Base-by-base conservation (phyloP, 371 early-diverging fungal species). In the Mucor indicus region DNA sequence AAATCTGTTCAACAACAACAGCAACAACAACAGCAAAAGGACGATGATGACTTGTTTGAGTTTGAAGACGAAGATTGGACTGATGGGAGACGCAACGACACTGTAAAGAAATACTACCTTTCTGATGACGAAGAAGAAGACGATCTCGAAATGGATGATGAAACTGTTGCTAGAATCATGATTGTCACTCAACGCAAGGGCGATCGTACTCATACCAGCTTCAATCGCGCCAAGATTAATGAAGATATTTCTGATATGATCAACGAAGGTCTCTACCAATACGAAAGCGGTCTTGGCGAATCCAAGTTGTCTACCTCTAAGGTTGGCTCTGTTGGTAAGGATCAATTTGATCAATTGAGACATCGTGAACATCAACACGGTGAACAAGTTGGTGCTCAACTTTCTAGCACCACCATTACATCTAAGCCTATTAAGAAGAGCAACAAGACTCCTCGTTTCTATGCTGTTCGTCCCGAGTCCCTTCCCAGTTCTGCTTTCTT, bases 161-260 rank as follows among this genome's bases (percentile, higher is more conserved):
- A 94, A 4, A 85, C 83, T 22, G 83, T 95, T 23, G 91, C 87
- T 39, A 80, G 88, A 24, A 79, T 95, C 50, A 74, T 96, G 72
- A 92, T 96, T 72, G 94, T 96, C 39, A 93, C 95, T 24, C 93
- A 91, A 65, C 85, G 86, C 50, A 85, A 84, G 33, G 74, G 77
- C 47, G 91, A 91, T 49, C 79, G 83, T 45, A 69, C 84, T 1
- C 88, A 89, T 51, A 71, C 77, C 35, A 77, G 85, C 16, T 89
- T 80, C 60, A 91, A 92, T 53, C 87, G 96, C 53, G 79, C 85
- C 54, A 77, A 86, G 13, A 83, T 86, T 78, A 87, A 90, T 50
- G 90, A 88, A 41, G 97, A 96, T 25, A 80, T 95, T 44, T 78
- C 83, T 25, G 91, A 95, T 23, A 92, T 93, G 71, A 96, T 96